Base-by-base conservation (phyloP, 192 early-diverging fungal species). In the Coemansia pectinata region DNA sequence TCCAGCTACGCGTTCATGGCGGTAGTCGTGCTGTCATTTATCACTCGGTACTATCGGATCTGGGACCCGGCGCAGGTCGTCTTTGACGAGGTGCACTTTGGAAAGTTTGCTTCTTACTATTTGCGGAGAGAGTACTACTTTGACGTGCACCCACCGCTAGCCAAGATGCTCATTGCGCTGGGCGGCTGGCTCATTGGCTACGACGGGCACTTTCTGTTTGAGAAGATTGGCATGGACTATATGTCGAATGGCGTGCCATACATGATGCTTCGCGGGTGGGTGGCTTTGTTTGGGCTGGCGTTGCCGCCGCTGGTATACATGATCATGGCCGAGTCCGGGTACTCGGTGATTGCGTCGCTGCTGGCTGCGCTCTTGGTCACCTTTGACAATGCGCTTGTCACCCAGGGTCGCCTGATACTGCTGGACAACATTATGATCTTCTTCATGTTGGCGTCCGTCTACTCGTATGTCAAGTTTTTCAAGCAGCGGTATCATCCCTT, bases 61-160 rank as follows among this genome's bases (percentile, higher is more conserved):
- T 76, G 79, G 67, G 84, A 88, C 55, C 93, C 93, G 1, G 71
- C 86, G 23, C 86, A 93, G 72, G 93, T 94, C 9, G 93, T 94
- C 27, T 99, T 99, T 77, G 97, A 99, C 77, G 97, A 99, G 72
- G 96, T 98, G 9, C 97, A 99, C 77, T 99, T 99, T 87, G 97
- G 97, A 58, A 99, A 99, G 77, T 99, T 99, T 73, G 95, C 95
- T 17, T 89, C 89, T 17, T 96, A 91, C 85, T 99, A 99, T 65
- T 73, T 99, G 36, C 87, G 89, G 11, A 79, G 94, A 11, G 84
- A 88, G 29, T 99, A 95, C 84, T 97, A 91, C 78, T 99, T 99
- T 85, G 97, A 99, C 71, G 95, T 99, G 21, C 97, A 99, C 68
- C 97, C 97, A 11, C 97, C 97, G 17, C 85, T 98, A 45, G 97